phyloP scores from a whole-genome alignment of 768 basidiomycete genomes.

The Nidula microcarpa region DNA sequence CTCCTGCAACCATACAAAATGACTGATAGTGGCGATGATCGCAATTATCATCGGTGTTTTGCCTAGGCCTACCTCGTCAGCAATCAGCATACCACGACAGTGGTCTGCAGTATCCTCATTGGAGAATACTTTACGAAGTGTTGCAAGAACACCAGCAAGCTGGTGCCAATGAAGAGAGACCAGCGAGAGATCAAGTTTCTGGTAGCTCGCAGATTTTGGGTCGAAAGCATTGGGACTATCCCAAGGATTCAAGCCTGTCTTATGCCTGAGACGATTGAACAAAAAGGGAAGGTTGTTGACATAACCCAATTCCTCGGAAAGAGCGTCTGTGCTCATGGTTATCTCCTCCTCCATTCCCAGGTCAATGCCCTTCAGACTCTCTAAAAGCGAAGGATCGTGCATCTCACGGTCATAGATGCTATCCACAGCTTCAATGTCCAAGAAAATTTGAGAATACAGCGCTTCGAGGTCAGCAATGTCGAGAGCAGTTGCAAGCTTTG shows the following conservation, averaged over 20 bases:
- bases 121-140: constrained; percentile 8
- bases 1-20: neutral
- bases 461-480: constrained; percentile 10
- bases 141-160: constrained; percentile 11
- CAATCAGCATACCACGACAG: constrained; percentile 10
- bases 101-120: neutral
- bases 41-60: constrained; percentile 8
- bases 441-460: constrained; percentile 15
- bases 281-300: constrained; percentile 3
- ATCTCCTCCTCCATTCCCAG: constrained; percentile 18
- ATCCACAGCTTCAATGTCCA: neutral
- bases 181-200: neutral
- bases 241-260: constrained; percentile 1
- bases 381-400: neutral
- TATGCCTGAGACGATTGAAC: constrained; percentile 8
- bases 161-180: constrained; percentile 17
- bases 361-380: constrained; percentile 4
- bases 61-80: constrained; percentile 14
- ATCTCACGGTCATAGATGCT: neutral
- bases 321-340: neutral
- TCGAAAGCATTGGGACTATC: neutral
- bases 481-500: constrained; percentile 10
- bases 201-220: neutral
- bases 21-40: constrained; percentile 5
- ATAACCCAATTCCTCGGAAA: constrained; percentile 6